These are phyloP conservation scores for Wickerhamia fluorescens DNA, from an alignment of 805 yeast genomes.

Conservation along the genomic window DNA sequence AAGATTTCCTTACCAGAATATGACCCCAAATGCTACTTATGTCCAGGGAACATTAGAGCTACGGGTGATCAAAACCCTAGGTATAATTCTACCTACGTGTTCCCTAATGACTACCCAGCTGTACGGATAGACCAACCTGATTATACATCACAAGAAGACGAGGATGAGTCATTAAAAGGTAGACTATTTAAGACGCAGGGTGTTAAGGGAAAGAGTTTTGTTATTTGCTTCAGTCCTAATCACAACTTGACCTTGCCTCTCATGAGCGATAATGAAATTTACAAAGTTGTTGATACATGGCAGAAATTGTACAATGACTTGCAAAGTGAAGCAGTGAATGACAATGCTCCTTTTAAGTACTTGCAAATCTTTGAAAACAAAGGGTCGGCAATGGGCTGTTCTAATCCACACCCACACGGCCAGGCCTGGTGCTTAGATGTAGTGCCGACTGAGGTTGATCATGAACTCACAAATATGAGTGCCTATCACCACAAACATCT, in stretches of 20 bases:
- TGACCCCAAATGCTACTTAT: slow-evolving; percentile 62
- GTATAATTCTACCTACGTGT: slow-evolving; percentile 51
- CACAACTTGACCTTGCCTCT: slow-evolving; percentile 62
- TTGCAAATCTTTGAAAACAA: slow-evolving; percentile 72
- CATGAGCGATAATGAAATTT: slow-evolving; percentile 42
- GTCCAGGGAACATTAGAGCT: slow-evolving; percentile 66
- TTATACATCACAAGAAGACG: slow-evolving; percentile 13
- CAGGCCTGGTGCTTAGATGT: slow-evolving; percentile 71
- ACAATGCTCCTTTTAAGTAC: slow-evolving; percentile 44
- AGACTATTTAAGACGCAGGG: slow-evolving; percentile 48
- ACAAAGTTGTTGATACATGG: slow-evolving; percentile 55
- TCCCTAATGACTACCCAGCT: slow-evolving; percentile 67
- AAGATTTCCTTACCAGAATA: slow-evolving; percentile 42
- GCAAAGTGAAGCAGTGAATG: slow-evolving; percentile 25
- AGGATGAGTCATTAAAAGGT: slow-evolving; percentile 21
- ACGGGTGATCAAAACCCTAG: slow-evolving; percentile 53
- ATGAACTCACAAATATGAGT: slow-evolving; percentile 46
- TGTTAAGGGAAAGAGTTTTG: slow-evolving; percentile 62
- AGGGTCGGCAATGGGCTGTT: slow-evolving; percentile 77
- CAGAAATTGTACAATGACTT: slow-evolving; percentile 42
- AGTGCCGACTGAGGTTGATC: slow-evolving; percentile 59
- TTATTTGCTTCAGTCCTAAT: slow-evolving; percentile 65
- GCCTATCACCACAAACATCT: slow-evolving; percentile 37
- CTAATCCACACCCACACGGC: slow-evolving; percentile 78
- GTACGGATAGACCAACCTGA: slow-evolving; percentile 53